Percentiles rank a stretch among this genome's conserved stretches.
Conservation (phyloP, 164 flowering plant species). For the Euptelea pleiosperma region DNA sequence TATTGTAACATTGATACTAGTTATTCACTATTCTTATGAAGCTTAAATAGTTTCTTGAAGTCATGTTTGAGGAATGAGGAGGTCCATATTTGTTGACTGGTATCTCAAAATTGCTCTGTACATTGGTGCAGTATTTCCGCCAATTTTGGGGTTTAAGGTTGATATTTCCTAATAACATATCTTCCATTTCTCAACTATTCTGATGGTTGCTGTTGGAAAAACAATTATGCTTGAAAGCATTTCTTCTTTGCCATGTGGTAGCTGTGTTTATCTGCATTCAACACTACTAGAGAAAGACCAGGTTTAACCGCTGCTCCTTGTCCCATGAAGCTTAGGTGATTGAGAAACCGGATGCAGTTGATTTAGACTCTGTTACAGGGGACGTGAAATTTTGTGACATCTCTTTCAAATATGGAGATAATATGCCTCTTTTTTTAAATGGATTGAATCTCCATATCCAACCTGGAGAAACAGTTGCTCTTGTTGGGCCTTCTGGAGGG, state of each 20-base stretch:
- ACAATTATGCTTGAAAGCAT: background rate
- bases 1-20: no score
- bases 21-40: no score
- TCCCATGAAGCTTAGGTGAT: slow-evolving; percentile 35
- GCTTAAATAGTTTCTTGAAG: no score
- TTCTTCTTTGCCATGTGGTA: background rate
- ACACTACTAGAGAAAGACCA: background rate
- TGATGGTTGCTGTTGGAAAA: background rate
- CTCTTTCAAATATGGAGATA: slow-evolving; percentile 68
- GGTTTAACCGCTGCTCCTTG: background rate
- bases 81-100: no score
- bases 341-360: slow-evolving; percentile 67
- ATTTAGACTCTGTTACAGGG: slow-evolving; percentile 56
- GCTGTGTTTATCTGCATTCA: background rate
- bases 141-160: no score
- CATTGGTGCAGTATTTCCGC: no score
- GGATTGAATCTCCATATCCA: slow-evolving; percentile 71
- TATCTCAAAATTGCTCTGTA: no score
- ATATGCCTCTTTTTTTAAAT: slow-evolving; percentile 58
- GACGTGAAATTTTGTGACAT: slow-evolving; percentile 63
- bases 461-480: slow-evolving; percentile 89
- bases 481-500: slow-evolving; percentile 98
- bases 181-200: no score
- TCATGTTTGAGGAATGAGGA: no score
- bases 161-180: no score